Evolutionary conservation across 129 eudicot species (phyloP).

Genomic region (Apium graveolens): DNA sequence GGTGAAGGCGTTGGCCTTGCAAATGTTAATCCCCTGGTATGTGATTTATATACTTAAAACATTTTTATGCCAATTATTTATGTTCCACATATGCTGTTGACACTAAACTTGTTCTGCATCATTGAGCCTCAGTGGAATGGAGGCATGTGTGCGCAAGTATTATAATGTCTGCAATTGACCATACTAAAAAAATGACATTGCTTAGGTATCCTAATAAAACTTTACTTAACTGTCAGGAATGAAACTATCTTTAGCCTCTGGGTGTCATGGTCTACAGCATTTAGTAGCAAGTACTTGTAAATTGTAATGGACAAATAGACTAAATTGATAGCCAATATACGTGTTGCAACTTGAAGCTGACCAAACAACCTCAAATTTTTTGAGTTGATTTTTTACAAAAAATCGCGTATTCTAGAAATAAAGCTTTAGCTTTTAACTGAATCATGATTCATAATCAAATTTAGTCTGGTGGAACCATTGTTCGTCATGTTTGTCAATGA

Average conservation of each 20-base stretch:
- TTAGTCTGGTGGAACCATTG: neutral
- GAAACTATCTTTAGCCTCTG: neutral
- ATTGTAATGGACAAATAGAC: neutral
- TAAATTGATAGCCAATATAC: neutral
- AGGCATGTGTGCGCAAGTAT: neutral
- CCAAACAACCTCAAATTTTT: neutral
- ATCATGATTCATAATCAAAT: neutral
- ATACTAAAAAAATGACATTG: neutral
- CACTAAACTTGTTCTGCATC: neutral
- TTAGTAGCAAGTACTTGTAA: neutral
- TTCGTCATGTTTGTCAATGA: neutral
- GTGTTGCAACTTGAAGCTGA: no score
- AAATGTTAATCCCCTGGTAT: conserved; percentile 57
- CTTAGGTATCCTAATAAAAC: neutral
- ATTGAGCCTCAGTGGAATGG: neutral
- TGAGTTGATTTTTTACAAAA: neutral
- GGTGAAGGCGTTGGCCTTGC: conserved; percentile 73
- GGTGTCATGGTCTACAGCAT: neutral
- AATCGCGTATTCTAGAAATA: neutral
- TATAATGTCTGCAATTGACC: neutral
- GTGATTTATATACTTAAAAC: neutral
- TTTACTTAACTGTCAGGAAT: neutral
- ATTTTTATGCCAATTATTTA: neutral
- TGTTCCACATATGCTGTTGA: neutral
- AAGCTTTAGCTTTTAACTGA: neutral